These are phyloP conservation scores for Candida sanyaensis DNA, from an alignment of 1,139 yeast genomes.

Conservation along the genomic window DNA sequence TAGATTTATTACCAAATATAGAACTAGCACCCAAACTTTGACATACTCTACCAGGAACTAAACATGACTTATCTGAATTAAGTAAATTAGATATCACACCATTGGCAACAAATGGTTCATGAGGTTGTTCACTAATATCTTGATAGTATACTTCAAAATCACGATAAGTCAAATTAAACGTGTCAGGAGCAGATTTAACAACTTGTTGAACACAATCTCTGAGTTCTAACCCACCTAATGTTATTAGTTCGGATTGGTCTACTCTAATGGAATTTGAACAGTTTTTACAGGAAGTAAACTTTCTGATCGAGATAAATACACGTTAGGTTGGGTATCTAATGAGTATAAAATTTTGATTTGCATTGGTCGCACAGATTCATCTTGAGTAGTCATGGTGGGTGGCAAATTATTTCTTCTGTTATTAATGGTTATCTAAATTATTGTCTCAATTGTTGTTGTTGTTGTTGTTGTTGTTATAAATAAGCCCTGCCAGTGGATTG, in stretches of 20 bases:
- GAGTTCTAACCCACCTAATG: slow-evolving; percentile 59
- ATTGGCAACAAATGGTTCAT: slow-evolving; percentile 75
- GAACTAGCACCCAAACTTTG: slow-evolving; percentile 61
- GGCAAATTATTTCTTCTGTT: neutral
- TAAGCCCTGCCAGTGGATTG: neutral
- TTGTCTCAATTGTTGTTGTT: neutral
- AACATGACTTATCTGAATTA: slow-evolving; percentile 25
- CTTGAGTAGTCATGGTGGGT: slow-evolving; percentile 17
- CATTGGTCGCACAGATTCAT: slow-evolving; percentile 40
- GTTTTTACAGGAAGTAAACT: slow-evolving; percentile 48
- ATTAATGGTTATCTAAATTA: neutral
- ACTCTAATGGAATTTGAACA: slow-evolving; percentile 42
- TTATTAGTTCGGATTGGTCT: slow-evolving; percentile 35
- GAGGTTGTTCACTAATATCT: slow-evolving; percentile 70
- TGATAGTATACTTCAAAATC: slow-evolving; percentile 75
- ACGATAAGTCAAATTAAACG: slow-evolving; percentile 44
- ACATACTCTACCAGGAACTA: slow-evolving; percentile 72
- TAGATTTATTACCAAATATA: slow-evolving; percentile 46
- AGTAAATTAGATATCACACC: slow-evolving; percentile 58
- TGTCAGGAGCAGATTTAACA: slow-evolving; percentile 57
- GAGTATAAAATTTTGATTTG: slow-evolving; percentile 62
- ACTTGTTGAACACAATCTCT: slow-evolving; percentile 53
- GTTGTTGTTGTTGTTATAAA: neutral
- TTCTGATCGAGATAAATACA: slow-evolving; percentile 58
- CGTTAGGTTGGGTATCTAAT: slow-evolving; percentile 57